Evolutionary conservation across 257 asterid species (phyloP).

Genomic region (Mentha longifolia): DNA sequence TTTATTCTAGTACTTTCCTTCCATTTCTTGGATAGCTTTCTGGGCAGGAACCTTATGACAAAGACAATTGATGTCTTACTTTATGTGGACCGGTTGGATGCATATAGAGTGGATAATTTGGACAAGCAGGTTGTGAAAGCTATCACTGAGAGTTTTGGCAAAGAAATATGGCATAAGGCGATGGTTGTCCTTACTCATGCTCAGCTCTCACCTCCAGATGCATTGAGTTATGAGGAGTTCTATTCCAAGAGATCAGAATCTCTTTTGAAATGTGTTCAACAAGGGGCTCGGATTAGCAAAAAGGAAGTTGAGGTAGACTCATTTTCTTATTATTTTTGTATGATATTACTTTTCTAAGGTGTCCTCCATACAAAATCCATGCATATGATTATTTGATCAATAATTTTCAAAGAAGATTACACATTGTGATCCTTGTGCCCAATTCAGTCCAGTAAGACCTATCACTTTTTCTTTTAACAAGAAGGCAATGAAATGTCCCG

Average conservation of each 20-base stretch:
- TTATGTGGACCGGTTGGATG: conserved; percentile 97
- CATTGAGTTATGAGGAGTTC: conserved; percentile 84
- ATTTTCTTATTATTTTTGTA: conserved; percentile 6
- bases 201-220: conserved; percentile 99
- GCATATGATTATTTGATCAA: neutral
- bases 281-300: conserved; percentile 72
- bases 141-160: conserved; percentile 81
- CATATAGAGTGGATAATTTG: conserved; percentile 94
- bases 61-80: conserved; percentile 95
- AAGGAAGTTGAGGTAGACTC: conserved; percentile 58
- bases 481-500: neutral
- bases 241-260: conserved; percentile 83
- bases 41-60: conserved; percentile 82
- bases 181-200: conserved; percentile 90
- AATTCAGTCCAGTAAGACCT: neutral
- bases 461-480: neutral
- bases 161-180: conserved; percentile 83
- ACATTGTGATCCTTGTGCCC: neutral
- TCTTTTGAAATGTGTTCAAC: conserved; percentile 75
- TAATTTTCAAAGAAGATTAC: neutral
- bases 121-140: conserved; percentile 91
- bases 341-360: conserved; percentile 13
- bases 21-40: conserved; percentile 31
- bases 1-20: neutral
- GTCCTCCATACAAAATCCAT: neutral